Conservation (phyloP, 1,284 basidiomycete species). For the Gymnopus androsaceus region DNA sequence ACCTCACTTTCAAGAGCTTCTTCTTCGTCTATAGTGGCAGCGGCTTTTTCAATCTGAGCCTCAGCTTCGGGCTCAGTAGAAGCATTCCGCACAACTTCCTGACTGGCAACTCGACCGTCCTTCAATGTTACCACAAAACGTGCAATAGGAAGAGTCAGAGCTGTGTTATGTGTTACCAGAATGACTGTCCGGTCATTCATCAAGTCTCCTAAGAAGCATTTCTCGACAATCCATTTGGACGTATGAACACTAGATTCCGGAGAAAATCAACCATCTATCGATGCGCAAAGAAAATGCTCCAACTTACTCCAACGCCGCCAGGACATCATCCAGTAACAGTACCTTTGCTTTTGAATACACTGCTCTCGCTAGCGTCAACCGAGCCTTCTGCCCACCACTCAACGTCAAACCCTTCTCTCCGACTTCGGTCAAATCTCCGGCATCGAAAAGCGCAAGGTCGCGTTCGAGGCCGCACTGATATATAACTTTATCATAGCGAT, state of each 20-base stretch:
- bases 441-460: constrained; percentile 68
- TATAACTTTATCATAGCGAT: constrained; percentile 55
- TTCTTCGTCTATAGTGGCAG: constrained; percentile 25
- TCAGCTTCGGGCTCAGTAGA: background rate
- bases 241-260: constrained; percentile 48
- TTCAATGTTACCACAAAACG: constrained; percentile 63
- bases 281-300: background rate
- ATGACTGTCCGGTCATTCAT: constrained; percentile 47
- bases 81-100: background rate
- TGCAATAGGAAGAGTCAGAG: constrained; percentile 64
- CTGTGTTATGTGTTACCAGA: constrained; percentile 75
- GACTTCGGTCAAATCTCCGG: constrained; percentile 50
- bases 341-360: constrained; percentile 65
- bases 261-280: background rate
- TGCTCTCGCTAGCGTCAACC: constrained; percentile 72
- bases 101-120: constrained; percentile 41
- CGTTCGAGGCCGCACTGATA: constrained; percentile 64
- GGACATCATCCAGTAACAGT: constrained; percentile 65
- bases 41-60: background rate
- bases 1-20: background rate
- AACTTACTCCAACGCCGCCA: constrained; percentile 53
- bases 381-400: constrained; percentile 76
- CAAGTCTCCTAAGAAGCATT: constrained; percentile 60
- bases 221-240: constrained; percentile 57
- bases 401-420: constrained; percentile 66